Evolutionary conservation across 2,329 filamentous ascomycete genomes (phyloP).

Genomic region (Fusarium beomiforme): DNA sequence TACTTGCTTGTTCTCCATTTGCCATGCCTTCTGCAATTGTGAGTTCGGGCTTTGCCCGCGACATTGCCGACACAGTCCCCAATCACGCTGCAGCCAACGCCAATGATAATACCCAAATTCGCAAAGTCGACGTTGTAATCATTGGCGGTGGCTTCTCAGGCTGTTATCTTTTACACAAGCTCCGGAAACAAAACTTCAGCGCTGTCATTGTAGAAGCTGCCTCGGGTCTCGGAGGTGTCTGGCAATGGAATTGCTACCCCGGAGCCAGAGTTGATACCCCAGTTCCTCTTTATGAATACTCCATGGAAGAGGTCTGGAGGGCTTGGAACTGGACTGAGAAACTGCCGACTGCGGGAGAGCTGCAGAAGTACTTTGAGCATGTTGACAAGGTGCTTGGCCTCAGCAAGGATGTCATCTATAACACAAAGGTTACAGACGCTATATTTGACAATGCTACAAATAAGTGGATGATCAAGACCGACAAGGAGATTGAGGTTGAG

Average conservation of each 20-base stretch:
- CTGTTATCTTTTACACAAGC: background rate
- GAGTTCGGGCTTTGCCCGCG: background rate
- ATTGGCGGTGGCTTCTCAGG: background rate
- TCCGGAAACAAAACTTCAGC: background rate
- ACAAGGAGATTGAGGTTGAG: background rate
- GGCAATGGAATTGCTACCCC: background rate
- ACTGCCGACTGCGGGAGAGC: background rate
- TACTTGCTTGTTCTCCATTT: background rate
- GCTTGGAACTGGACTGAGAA: background rate
- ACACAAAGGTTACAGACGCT: conserved; percentile 38
- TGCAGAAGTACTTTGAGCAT: background rate
- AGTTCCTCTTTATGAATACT: background rate
- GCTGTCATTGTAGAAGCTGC: background rate
- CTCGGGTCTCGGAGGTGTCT: background rate
- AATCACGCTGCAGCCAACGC: background rate
- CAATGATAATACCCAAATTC: background rate
- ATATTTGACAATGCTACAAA: background rate
- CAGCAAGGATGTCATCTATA: conserved; percentile 50
- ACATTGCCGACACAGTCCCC: background rate
- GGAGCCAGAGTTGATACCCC: background rate
- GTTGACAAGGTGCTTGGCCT: conserved; percentile 15
- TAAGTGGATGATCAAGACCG: background rate
- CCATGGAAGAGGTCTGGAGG: background rate
- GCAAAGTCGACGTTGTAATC: background rate
- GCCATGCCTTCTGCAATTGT: background rate